These are phyloP conservation scores for Colletotrichum graminicola DNA, from an alignment of 2,329 filamentous ascomycete genomes.

Conservation along the genomic window DNA sequence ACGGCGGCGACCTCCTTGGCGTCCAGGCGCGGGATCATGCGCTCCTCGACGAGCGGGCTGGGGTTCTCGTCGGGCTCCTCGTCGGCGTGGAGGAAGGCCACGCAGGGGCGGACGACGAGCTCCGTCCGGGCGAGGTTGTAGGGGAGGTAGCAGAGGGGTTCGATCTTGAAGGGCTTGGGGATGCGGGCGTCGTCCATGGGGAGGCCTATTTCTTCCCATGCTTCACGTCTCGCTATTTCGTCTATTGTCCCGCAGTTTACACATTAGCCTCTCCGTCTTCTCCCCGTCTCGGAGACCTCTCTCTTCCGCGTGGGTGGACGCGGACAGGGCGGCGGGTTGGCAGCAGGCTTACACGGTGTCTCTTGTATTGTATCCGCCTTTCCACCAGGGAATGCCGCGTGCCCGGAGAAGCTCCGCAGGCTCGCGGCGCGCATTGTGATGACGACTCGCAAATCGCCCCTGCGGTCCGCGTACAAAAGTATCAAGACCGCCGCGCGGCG, in stretches of 20 bases:
- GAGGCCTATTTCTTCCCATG: slow-evolving; percentile 92
- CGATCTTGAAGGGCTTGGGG: slow-evolving; percentile 83
- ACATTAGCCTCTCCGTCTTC: background rate
- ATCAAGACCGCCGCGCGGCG: slow-evolving; percentile 89
- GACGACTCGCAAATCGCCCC: slow-evolving; percentile 81
- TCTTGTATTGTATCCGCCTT: slow-evolving; percentile 71
- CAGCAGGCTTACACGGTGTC: slow-evolving; percentile 65
- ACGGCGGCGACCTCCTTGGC: slow-evolving; percentile 93
- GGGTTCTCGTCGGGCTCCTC: slow-evolving; percentile 51
- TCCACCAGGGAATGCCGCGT: slow-evolving; percentile 88
- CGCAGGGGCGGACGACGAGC: slow-evolving; percentile 79
- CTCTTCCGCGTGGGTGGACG: background rate
- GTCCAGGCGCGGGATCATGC: slow-evolving; percentile 83
- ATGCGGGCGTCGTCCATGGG: slow-evolving; percentile 77
- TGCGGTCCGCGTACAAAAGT: slow-evolving; percentile 85
- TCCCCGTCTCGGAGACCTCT: background rate
- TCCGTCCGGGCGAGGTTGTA: slow-evolving; percentile 80
- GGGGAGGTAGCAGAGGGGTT: slow-evolving; percentile 88
- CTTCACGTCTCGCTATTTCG: slow-evolving; percentile 89
- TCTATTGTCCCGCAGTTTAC: slow-evolving; percentile 57
- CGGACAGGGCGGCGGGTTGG: background rate
- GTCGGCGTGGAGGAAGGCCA: slow-evolving; percentile 80
- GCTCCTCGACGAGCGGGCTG: slow-evolving; percentile 69
- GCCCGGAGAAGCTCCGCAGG: slow-evolving; percentile 79
- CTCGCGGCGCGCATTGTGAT: slow-evolving; percentile 76